These are phyloP conservation scores for Colletotrichum sp. DNA, from an alignment of 2,329 filamentous ascomycete species.

Conservation along the genomic window DNA sequence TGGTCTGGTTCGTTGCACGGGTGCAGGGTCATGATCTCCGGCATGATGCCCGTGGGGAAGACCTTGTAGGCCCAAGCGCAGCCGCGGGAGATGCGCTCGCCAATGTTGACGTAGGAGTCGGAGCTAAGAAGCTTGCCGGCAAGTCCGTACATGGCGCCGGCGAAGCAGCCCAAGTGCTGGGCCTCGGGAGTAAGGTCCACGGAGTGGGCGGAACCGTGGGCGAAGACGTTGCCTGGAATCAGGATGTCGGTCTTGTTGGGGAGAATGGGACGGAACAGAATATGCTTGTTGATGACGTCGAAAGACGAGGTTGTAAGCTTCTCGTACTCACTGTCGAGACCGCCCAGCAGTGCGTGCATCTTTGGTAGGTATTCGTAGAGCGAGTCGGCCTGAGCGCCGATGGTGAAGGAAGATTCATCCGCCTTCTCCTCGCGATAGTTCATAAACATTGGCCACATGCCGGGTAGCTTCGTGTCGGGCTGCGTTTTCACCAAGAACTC, in stretches of 20 bases:
- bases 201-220: constrained; percentile 25
- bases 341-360: constrained; percentile 68
- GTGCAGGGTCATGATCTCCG: constrained; percentile 50
- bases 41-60: constrained; percentile 58
- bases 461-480: constrained; percentile 70
- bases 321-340: constrained; percentile 65
- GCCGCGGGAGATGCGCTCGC: constrained; percentile 53
- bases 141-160: constrained; percentile 69
- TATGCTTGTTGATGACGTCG: constrained; percentile 62
- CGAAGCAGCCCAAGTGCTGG: constrained; percentile 69
- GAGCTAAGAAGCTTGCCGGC: constrained; percentile 62
- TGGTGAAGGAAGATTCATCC: constrained; percentile 41
- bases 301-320: constrained; percentile 70
- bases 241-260: constrained; percentile 65
- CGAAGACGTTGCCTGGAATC: constrained; percentile 52
- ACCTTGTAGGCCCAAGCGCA: constrained; percentile 60
- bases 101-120: constrained; percentile 50
- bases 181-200: constrained; percentile 38
- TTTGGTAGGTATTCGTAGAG: constrained; percentile 67
- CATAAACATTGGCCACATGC: constrained; percentile 73
- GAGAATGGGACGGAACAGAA: constrained; percentile 74
- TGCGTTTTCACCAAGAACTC: constrained; percentile 70
- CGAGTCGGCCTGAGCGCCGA: constrained; percentile 53
- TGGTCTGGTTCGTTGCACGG: constrained; percentile 32
- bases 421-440: constrained; percentile 63